These are phyloP conservation scores for Pisolithus thermaeus DNA, from an alignment of 1,284 basidiomycete species.

Conservation along the genomic window DNA sequence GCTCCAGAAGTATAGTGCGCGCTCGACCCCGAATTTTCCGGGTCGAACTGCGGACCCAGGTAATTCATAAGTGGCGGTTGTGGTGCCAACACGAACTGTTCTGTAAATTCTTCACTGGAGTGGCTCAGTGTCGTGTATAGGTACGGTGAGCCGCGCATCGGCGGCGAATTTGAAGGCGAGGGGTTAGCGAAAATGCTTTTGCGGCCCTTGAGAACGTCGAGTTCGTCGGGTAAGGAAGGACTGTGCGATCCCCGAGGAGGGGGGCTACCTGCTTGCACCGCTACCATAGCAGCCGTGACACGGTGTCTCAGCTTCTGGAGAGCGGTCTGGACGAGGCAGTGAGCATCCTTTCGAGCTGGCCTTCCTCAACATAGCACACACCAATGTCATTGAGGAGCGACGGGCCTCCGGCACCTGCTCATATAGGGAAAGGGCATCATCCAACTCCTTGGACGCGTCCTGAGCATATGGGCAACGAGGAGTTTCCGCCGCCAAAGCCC, in stretches of 20 bases:
- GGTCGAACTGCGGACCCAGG: not conserved
- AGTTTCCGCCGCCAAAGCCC: conserved; percentile 41
- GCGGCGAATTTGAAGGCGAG: conserved; percentile 20
- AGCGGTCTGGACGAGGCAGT: not conserved
- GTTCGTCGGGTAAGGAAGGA: conserved; percentile 5
- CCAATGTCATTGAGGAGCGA: conserved; percentile 36
- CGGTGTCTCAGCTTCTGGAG: conserved; percentile 19
- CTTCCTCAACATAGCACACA: conserved; percentile 21
- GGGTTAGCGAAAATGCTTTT: conserved; percentile 30
- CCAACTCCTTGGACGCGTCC: conserved; percentile 37
- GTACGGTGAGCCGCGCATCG: conserved; percentile 9
- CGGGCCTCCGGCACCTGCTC: conserved; percentile 36
- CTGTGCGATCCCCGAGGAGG: not conserved
- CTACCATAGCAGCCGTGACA: conserved; percentile 14
- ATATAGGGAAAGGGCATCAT: conserved; percentile 34
- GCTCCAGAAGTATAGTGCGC: not conserved
- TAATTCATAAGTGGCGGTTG: not conserved
- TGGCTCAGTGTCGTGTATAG: not conserved
- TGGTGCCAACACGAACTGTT: not conserved
- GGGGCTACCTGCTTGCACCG: conserved; percentile 4
- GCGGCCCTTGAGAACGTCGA: conserved; percentile 32
- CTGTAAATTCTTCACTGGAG: conserved; percentile 2
- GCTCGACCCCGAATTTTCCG: not conserved
- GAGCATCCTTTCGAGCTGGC: not conserved
- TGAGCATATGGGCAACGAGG: conserved; percentile 38